phyloP scores from a whole-genome alignment of 2,329 filamentous ascomycete species.

The Aphanocladium album region DNA sequence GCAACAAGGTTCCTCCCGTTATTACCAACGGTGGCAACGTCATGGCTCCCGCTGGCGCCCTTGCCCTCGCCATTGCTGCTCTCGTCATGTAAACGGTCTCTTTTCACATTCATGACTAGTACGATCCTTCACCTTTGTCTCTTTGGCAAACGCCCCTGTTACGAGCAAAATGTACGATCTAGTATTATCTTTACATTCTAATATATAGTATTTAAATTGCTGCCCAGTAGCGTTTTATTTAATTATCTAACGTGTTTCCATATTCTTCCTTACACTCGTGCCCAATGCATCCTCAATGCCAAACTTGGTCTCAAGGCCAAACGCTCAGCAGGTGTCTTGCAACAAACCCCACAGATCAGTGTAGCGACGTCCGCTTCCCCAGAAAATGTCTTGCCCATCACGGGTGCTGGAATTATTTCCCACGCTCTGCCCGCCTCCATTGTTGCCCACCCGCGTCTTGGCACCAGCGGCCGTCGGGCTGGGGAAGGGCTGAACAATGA shows the following conservation, averaged over 20 bases:
- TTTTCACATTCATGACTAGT: background rate
- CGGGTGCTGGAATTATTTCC: background rate
- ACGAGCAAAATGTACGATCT: constrained; percentile 11
- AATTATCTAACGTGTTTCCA: too few relatives aligned
- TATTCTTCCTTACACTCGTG: too few relatives aligned
- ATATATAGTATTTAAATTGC: constrained; percentile 3
- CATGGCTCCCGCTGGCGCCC: constrained; percentile 10
- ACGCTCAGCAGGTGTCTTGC: background rate
- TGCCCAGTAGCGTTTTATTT: background rate
- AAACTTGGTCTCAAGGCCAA: too few relatives aligned
- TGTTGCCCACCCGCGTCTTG: background rate
- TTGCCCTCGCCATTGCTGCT: constrained; percentile 11
- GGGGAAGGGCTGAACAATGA: background rate
- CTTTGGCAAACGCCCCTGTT: background rate
- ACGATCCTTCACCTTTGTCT: background rate
- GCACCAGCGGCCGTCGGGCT: background rate
- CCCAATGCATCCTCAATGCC: too few relatives aligned
- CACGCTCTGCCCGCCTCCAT: background rate
- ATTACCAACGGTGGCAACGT: background rate
- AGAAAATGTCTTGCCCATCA: background rate
- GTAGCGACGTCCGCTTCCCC: background rate
- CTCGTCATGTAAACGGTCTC: constrained; percentile 9
- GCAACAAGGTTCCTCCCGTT: background rate
- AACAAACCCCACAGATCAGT: background rate
- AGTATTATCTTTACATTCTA: constrained; percentile 6